phyloP scores from a whole-genome alignment of 1,139 yeast species.

The Casaregolazyma lundiana region DNA sequence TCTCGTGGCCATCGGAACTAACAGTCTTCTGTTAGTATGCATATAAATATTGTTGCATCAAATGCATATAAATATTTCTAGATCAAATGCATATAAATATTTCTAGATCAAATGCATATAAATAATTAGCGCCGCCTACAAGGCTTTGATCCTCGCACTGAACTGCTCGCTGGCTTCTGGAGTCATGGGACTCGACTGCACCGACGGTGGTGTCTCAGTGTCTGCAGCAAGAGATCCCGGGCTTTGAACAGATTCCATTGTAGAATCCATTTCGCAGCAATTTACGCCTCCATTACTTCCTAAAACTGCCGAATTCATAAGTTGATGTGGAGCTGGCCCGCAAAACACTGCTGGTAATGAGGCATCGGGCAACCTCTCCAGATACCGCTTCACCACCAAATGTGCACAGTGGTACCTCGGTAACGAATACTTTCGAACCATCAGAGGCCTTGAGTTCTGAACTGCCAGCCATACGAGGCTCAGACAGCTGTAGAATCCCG shows the following conservation, averaged over 20 bases:
- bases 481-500: background rate
- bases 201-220: constrained; percentile 20
- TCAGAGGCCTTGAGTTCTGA: background rate
- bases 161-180: constrained; percentile 16
- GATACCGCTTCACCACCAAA: background rate
- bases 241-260: no score
- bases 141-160: no score
- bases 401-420: background rate
- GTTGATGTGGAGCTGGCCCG: background rate
- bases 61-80: no score
- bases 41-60: no score
- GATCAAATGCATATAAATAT: no score
- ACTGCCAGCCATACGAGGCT: background rate
- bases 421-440: background rate
- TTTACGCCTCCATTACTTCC: background rate
- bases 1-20: no score
- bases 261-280: background rate
- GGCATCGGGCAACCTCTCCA: background rate
- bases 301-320: background rate
- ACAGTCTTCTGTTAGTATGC: no score
- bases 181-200: constrained; percentile 18
- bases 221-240: background rate
- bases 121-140: no score
- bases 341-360: background rate
- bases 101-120: no score